Evolutionary conservation across 805 yeast genomes (phyloP), one percentile per base, ranked within the genome.

Genomic region (Lipomyces sp.): DNA sequence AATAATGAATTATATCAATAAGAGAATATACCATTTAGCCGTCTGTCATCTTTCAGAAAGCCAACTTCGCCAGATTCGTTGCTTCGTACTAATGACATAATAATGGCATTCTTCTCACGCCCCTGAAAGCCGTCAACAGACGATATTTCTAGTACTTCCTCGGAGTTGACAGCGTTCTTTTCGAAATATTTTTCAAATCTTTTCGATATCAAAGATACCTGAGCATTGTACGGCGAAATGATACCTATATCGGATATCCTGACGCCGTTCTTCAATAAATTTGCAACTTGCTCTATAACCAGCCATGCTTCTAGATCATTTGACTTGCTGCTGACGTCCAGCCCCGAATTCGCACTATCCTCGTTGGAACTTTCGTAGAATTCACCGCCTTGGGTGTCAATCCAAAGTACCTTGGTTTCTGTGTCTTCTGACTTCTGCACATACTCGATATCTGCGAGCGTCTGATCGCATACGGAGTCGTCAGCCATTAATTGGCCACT

Each of bases 101-200:
- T 75, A 5, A 91, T 88, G 0, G 82, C 83, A 61, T 90, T 95
- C 66, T 91, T 93, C 64, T 91, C 98, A 55, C 97, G 73, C 1
- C 98, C 98, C 70, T 91, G 98, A 63, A 91, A 93, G 1, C 97
- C 97, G 69, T 91, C 98, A 3, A 91, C 91, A 0, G 97, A 87
- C 3, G 95, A 80, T 0, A 90, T 78, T 63, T 91, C 98, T 4
- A 91, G 70, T 2, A 55, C 63, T 0, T 77, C 74, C 43, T 69
- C 70, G 28, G 34, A 39, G 38, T 21, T 14, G 4, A 76, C 73
- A 43, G 68, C 69, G 0, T 45, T 36, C 18, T 43, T 34, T 2
- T 65, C 65, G 10, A 47, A 43, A 7, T 35, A 46, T 14, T 59
- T 55, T 29, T 72, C 70, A 1, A 84, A 56, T 10, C 72, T 47